Evolutionary conservation across 306 rosid genomes (phyloP), one percentile per base, ranked within the genome.

Genomic region (Acacia confusa): DNA sequence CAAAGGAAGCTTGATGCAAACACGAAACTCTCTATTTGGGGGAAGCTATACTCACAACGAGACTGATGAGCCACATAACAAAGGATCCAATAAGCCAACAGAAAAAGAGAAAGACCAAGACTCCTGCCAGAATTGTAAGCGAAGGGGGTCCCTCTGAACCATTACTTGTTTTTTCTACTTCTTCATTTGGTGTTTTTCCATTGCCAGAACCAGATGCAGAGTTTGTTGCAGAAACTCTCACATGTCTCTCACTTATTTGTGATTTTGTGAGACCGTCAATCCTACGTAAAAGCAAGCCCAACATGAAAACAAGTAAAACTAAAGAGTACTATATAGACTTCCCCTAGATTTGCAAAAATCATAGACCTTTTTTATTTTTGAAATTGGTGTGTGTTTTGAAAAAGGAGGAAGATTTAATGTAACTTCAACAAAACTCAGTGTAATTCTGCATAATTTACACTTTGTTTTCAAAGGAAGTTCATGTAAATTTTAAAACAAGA

Each of bases 61-160:
- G 83, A 82, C 92, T 66, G 57, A 93, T 48, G 75, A 93, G 50
- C 91, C 92, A 86, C 75, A 36, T 36, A 20, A 88, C 16, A 82
- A 76, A 38, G 38, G 92, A 93, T 43, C 87, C 88, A 65, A 87
- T 40, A 20, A 83, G 22, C 94, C 96, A 88, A 82, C 73, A 68
- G 75, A 91, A 14, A 5, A 86, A 72, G 50, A 80, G 64, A 44
- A 91, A 68, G 9, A 91, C 89, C 9, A 85, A 43, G 24, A 88
- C 16, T 74, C 97, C 97, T 53, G 94, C 94, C 72, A 93, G 73
- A 85, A 93, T 90, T 63, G 97, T 93, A 76, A 88, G 94, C 45
- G 90, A 25, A 17, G 97, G 97, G 83, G 96, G 97, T 60, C 97
- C 92, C 76, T 85, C 76, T 8, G 82, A 61, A 79, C 75, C 68